A percentile compares a stretch with the other conserved stretches of the same genome.
Evolutionary conservation across 345 rosid genomes (phyloP).

Genomic region (Aquilaria yunnanensis): DNA sequence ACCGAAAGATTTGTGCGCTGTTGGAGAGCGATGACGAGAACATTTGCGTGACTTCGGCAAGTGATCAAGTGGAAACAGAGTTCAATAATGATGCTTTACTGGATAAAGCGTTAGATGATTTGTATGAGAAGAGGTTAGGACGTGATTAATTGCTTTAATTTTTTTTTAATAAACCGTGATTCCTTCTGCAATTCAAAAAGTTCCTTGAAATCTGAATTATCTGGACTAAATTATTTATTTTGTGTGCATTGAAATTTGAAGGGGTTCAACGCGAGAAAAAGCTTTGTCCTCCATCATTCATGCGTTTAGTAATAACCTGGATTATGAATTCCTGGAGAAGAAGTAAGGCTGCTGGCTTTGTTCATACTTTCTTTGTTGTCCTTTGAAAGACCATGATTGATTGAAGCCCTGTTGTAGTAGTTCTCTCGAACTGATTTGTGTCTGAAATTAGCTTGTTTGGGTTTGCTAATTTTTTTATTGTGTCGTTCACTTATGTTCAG

Average conservation of each 20-base stretch:
- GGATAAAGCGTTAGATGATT: constrained; percentile 79
- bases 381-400: too few species aligned
- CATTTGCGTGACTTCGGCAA: constrained; percentile 57
- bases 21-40: constrained; percentile 78
- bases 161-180: not conserved
- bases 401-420: too few species aligned
- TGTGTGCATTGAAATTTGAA: constrained; percentile 9
- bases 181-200: too few species aligned
- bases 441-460: too few species aligned
- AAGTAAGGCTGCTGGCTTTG: constrained; percentile 39
- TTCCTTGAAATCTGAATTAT: too few species aligned
- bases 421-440: too few species aligned
- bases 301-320: constrained; percentile 64
- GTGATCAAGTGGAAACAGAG: constrained; percentile 58
- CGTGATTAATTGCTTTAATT: not conserved
- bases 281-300: constrained; percentile 63
- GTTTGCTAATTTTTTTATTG: too few species aligned
- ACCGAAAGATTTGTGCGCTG: constrained; percentile 41
- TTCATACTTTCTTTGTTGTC: not conserved
- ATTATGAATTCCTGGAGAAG: constrained; percentile 68
- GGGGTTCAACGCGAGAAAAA: constrained; percentile 85
- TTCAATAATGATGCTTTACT: constrained; percentile 56
- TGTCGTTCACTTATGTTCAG: constrained; percentile 20
- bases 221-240: too few species aligned
- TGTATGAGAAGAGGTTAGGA: constrained; percentile 66